A percentile compares a stretch with the other conserved stretches of the same genome.
Evolutionary conservation across 208 protist species (phyloP).

Genomic region (Crithidia acanthocephali): DNA sequence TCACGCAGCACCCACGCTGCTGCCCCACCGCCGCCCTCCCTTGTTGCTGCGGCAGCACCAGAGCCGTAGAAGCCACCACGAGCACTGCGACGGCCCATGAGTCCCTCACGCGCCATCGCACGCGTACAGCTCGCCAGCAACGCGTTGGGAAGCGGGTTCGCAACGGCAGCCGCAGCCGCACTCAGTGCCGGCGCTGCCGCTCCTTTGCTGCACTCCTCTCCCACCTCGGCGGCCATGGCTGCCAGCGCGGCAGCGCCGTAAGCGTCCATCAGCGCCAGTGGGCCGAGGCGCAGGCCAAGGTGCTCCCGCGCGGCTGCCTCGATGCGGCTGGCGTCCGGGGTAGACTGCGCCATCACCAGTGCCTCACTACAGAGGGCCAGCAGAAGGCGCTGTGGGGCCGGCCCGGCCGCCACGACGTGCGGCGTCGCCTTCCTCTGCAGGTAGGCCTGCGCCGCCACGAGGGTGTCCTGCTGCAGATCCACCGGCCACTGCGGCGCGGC

Average conservation of each 20-base stretch:
- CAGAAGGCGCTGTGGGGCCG: constrained; percentile 50
- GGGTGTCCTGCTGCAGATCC: constrained; percentile 49
- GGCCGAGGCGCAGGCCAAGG: constrained; percentile 52
- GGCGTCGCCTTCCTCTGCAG: constrained; percentile 44
- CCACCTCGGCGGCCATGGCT: constrained; percentile 41
- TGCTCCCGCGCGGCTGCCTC: constrained; percentile 45
- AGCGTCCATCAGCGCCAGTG: constrained; percentile 58
- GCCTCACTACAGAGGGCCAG: constrained; percentile 53
- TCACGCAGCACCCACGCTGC: constrained; percentile 10
- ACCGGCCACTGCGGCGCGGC: constrained; percentile 41
- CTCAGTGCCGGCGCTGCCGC: neutral
- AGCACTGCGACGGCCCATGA: constrained; percentile 30
- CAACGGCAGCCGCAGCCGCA: neutral
- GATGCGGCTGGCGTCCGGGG: constrained; percentile 33
- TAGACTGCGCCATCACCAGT: constrained; percentile 27
- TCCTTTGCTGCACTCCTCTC: neutral
- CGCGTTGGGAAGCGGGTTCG: constrained; percentile 1
- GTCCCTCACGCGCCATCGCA: constrained; percentile 49
- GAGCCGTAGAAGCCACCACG: constrained; percentile 64
- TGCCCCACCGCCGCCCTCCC: constrained; percentile 2
- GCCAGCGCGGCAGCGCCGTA: constrained; percentile 40
- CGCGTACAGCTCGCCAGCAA: constrained; percentile 24
- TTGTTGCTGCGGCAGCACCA: constrained; percentile 3
- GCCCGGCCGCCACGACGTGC: constrained; percentile 51
- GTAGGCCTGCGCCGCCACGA: constrained; percentile 60